A percentile compares a stretch with the other conserved stretches of the same genome.
phyloP scores from a whole-genome alignment of 2,329 filamentous ascomycete genomes.

The Colletotrichum sp. region DNA sequence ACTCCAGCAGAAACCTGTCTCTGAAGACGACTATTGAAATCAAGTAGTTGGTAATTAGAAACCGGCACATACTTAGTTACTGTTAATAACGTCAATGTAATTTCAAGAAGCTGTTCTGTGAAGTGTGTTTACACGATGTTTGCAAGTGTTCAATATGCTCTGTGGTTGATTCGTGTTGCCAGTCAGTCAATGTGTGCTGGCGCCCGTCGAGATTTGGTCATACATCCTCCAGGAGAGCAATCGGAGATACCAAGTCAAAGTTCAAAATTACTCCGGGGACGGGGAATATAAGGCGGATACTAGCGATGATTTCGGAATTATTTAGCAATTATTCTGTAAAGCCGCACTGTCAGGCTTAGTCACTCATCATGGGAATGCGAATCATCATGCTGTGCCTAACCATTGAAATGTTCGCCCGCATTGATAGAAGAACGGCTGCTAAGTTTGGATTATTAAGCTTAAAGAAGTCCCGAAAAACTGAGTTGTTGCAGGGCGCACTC shows the following conservation, averaged over 20 bases:
- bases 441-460: not conserved
- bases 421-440: not conserved
- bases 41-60: conserved; percentile 16
- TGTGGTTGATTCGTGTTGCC: not conserved
- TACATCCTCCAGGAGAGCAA: not conserved
- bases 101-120: not conserved
- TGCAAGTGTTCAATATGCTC: rapidly evolving
- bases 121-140: not conserved
- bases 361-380: not conserved
- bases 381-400: not conserved
- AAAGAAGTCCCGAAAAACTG: not conserved
- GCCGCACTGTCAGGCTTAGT: not conserved
- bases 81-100: not conserved
- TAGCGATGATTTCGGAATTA: not conserved
- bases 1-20: conserved; percentile 51
- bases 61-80: not conserved
- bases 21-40: conserved; percentile 43
- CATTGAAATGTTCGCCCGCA: not conserved
- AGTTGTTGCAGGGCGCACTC: not conserved
- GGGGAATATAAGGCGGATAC: not conserved
- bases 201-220: not conserved
- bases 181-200: not conserved
- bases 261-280: not conserved
- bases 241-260: not conserved
- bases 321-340: not conserved